Evolutionary conservation across 306 rosid genomes (phyloP).

Genomic region (Cucurbita ficifolia): DNA sequence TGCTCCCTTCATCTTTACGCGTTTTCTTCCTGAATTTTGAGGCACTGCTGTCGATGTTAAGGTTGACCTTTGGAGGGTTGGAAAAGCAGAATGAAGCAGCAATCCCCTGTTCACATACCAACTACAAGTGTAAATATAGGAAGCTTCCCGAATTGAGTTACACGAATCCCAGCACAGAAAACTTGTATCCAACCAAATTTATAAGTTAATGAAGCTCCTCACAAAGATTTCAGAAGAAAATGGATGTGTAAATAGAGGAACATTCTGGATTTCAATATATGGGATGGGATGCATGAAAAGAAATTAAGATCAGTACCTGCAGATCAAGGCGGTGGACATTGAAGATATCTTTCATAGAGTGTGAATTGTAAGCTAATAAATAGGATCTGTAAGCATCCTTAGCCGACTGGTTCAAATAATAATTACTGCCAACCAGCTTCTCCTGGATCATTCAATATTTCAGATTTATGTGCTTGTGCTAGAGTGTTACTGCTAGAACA

Average conservation of each 20-base stretch:
- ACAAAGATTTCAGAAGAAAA: background rate
- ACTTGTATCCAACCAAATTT: background rate
- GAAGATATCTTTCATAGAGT: conserved; percentile 87
- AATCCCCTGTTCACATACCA: conserved; percentile 47
- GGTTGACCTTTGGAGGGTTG: conserved; percentile 71
- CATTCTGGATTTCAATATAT: too few species aligned
- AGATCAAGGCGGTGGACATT: conserved; percentile 79
- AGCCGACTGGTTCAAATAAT: conserved; percentile 59
- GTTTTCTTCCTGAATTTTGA: conserved; percentile 54
- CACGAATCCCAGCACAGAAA: background rate
- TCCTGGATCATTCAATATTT: conserved; percentile 38
- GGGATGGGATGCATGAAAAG: too few species aligned
- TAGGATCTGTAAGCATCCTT: conserved; percentile 86
- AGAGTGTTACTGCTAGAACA: background rate
- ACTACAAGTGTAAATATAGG: background rate
- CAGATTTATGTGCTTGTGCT: background rate
- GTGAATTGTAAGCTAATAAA: conserved; percentile 70
- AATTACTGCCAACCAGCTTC: conserved; percentile 52
- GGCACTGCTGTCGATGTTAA: conserved; percentile 68
- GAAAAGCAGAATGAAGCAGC: conserved; percentile 76
- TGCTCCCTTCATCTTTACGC: conserved; percentile 36
- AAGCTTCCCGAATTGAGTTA: background rate
- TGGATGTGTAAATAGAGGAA: background rate
- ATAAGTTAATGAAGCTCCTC: background rate
- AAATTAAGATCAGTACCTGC: conserved; percentile 28